A percentile compares a stretch with the other conserved stretches of the same genome.
Conservation (phyloP, 1,284 basidiomycete species). For the Microbotryum silenes-acaulis region DNA sequence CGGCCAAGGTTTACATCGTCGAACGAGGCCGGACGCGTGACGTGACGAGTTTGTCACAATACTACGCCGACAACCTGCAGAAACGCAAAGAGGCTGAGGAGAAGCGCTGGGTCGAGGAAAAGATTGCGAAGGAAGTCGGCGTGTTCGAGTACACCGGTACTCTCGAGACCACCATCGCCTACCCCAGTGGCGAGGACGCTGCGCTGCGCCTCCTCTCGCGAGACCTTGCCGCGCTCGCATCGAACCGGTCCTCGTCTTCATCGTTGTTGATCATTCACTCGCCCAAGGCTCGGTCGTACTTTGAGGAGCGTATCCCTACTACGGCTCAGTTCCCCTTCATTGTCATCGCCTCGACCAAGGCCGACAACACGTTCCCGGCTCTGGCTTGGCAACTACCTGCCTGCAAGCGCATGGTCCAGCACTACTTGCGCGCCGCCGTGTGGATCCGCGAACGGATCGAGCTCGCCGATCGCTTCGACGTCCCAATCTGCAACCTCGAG, state of each 20-base stretch:
- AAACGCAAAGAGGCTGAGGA: conserved; percentile 41
- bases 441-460: conserved; percentile 78
- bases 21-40: conserved; percentile 81
- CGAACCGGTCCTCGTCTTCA: conserved; percentile 58
- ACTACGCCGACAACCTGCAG: conserved; percentile 57
- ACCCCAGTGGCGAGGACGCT: conserved; percentile 68
- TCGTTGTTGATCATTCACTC: conserved; percentile 76
- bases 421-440: conserved; percentile 67
- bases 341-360: conserved; percentile 68
- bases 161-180: conserved; percentile 62
- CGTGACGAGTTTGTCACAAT: conserved; percentile 65
- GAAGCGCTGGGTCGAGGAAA: conserved; percentile 33
- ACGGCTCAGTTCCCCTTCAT: conserved; percentile 80
- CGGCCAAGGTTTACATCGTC: conserved; percentile 75
- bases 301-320: conserved; percentile 65
- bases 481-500: conserved; percentile 82
- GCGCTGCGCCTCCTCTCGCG: conserved; percentile 84
- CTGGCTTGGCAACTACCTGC: conserved; percentile 50
- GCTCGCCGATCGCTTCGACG: conserved; percentile 82
- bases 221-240: conserved; percentile 58
- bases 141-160: conserved; percentile 61
- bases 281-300: conserved; percentile 73
- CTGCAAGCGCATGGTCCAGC: conserved; percentile 62
- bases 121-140: conserved; percentile 32
- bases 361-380: conserved; percentile 42